Base-by-base conservation (phyloP, 192 early-diverging fungal species). In the Spizellomyces sp. region DNA sequence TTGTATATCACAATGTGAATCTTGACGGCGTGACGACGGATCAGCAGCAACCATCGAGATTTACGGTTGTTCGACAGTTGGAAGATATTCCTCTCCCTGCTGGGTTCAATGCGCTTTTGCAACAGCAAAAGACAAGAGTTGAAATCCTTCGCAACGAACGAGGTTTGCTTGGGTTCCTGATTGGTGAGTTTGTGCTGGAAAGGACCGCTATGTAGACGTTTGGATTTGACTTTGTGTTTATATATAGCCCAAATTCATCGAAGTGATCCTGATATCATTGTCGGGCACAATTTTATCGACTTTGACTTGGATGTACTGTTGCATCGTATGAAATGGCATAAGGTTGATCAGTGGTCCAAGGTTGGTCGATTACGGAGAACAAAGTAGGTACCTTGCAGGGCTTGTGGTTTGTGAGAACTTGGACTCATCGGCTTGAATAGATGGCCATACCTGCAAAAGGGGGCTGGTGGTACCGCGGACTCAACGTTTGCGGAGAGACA, bases 231-330 rank as follows among this genome's bases (percentile, higher is more conserved):
- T 21, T 44, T 15, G 19, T 48, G 5, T n/a, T 58, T 19, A 46
- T 58, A 19, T 59, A 43, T 72, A 78, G 94, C 92, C 9, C 81
- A 85, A 8, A 83, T 99, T 48, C 86, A 93, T 48, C 75, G 77
- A 19, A 44, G 76, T 9, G 98, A 99, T 67, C 96, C 98, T 0
- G 98, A 99, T 80, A 81, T 99, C 0, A 79, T 99, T 64, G 91
- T 96, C 8, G 94, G 96, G 15, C 98, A 99, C 83, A 98, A 98
- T 68, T 94, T 99, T 82, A 85, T 93, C 66, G 96, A 95, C 10
- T 96, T 97, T 74, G 93, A 94, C 73, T 81, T 99, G 43, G 95
- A 95, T 68, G 90, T 98, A 8, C 80, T 99, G 3, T 78, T 98
- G 56, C 93, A 96, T 73, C 92, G 98, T 27, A 93, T 98, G 92